Evolutionary conservation across 1,284 basidiomycete genomes (phyloP).

Genomic region (Rugosomyces carneus): DNA sequence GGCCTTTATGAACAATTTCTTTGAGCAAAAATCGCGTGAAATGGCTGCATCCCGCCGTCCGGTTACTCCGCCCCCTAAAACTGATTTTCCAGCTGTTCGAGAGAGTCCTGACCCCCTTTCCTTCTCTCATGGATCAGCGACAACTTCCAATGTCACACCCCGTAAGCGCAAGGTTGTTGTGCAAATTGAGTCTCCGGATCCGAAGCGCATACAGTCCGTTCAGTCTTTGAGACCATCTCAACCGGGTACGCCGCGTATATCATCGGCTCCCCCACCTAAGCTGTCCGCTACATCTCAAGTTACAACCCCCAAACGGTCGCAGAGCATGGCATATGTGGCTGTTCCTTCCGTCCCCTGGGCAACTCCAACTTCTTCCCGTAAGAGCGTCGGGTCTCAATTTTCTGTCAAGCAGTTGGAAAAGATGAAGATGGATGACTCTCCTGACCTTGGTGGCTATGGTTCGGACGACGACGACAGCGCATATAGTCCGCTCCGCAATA

Average conservation of each 20-base stretch:
- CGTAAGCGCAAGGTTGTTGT: conserved; percentile 39
- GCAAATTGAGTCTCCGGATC: conserved; percentile 41
- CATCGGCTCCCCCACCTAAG: conserved; percentile 3
- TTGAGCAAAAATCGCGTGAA: conserved; percentile 44
- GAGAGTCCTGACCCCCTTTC: conserved; percentile 49
- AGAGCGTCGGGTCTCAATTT: conserved; percentile 24
- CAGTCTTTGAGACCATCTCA: conserved; percentile 18
- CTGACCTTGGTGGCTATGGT: conserved; percentile 56
- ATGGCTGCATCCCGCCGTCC: conserved; percentile 19
- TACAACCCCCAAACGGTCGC: conserved; percentile 27
- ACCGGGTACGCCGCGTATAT: conserved; percentile 14
- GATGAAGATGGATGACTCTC: conserved; percentile 30
- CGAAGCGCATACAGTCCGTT: conserved; percentile 42
- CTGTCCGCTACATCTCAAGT: conserved; percentile 16
- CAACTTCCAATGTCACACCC: conserved; percentile 36
- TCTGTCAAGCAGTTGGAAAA: conserved; percentile 23
- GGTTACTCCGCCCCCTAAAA: conserved; percentile 14
- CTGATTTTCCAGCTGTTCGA: conserved; percentile 13
- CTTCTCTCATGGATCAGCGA: conserved; percentile 23
- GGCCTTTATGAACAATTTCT: conserved; percentile 56
- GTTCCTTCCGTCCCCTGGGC: conserved; percentile 47
- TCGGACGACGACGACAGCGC: conserved; percentile 40
- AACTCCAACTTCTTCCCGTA: conserved; percentile 38
- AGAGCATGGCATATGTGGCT: conserved; percentile 53
- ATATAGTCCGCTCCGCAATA: conserved; percentile 24